These are phyloP conservation scores for Nadsonia fulvescens DNA, from an alignment of 805 yeast genomes.

Conservation along the genomic window DNA sequence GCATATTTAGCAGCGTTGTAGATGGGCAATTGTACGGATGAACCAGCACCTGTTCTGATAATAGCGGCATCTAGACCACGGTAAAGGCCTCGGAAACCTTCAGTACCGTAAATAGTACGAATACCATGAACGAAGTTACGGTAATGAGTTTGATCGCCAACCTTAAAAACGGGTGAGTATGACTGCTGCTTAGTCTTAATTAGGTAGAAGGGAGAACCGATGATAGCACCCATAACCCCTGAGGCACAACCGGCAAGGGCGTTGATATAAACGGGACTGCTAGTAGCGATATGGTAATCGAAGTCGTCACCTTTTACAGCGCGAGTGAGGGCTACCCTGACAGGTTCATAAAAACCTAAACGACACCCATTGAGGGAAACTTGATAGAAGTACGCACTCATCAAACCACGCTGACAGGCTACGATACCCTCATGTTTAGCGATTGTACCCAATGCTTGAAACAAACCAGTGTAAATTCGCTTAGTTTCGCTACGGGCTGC, in stretches of 20 bases:
- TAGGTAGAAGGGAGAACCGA: conserved; percentile 83
- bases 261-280: conserved; percentile 30
- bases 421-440: conserved; percentile 66
- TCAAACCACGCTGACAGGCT: conserved; percentile 79
- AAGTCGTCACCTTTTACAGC: conserved; percentile 14
- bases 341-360: conserved; percentile 85
- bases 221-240: conserved; percentile 75
- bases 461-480: conserved; percentile 58
- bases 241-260: conserved; percentile 65
- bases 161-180: conserved; percentile 43
- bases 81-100: conserved; percentile 65
- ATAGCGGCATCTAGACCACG: conserved; percentile 92
- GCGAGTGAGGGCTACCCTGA: conserved; percentile 36
- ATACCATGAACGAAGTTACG: conserved; percentile 53
- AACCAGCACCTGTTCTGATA: conserved; percentile 87
- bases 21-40: conserved; percentile 85
- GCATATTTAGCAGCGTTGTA: conserved; percentile 61
- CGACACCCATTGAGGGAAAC: conserved; percentile 86
- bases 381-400: conserved; percentile 82
- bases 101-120: conserved; percentile 36
- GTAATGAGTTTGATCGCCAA: conserved; percentile 90
- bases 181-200: conserved; percentile 96
- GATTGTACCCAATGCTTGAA: conserved; percentile 65
- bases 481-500: conserved; percentile 29
- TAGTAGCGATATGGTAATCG: conserved; percentile 18